A percentile compares a stretch with the other conserved stretches of the same genome.
phyloP scores from a whole-genome alignment of 371 early-diverging fungal species.

The Mycotypha africana region DNA sequence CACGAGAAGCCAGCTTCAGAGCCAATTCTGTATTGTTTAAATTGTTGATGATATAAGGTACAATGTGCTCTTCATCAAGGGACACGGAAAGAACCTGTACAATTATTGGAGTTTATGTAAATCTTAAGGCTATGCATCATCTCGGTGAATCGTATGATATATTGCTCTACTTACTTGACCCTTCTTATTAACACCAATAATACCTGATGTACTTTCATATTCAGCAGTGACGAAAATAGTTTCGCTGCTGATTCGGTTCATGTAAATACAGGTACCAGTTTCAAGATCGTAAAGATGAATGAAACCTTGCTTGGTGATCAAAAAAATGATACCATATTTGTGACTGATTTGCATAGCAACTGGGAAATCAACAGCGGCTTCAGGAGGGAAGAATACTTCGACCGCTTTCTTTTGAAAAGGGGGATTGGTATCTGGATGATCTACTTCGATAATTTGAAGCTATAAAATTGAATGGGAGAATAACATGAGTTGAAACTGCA shows the following conservation, averaged over 20 bases:
- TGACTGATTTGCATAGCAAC: slow-evolving; percentile 94
- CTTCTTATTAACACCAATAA: slow-evolving; percentile 94
- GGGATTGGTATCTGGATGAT: slow-evolving; percentile 90
- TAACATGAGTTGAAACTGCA: background rate
- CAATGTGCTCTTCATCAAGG: slow-evolving; percentile 81
- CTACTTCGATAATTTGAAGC: slow-evolving; percentile 95
- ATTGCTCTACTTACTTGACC: slow-evolving; percentile 82
- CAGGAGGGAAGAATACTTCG: slow-evolving; percentile 94
- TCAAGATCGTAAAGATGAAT: slow-evolving; percentile 96
- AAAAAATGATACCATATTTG: slow-evolving; percentile 86
- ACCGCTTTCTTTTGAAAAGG: slow-evolving; percentile 86
- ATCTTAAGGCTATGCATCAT: too few relatives aligned
- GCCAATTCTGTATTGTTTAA: slow-evolving; percentile 89
- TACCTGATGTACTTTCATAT: slow-evolving; percentile 77
- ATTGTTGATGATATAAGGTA: slow-evolving; percentile 85
- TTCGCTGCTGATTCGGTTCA: slow-evolving; percentile 95
- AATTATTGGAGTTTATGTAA: too few relatives aligned
- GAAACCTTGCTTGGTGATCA: slow-evolving; percentile 97
- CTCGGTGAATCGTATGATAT: too few relatives aligned
- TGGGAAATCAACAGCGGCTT: slow-evolving; percentile 93
- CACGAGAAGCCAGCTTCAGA: slow-evolving; percentile 82
- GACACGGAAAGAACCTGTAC: slow-evolving; percentile 84
- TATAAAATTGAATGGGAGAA: too few relatives aligned
- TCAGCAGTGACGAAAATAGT: slow-evolving; percentile 97
- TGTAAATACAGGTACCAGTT: slow-evolving; percentile 88